These are phyloP conservation scores for Thalassiosira hispida DNA, from an alignment of 352 stramenopile species.

Conservation along the genomic window DNA sequence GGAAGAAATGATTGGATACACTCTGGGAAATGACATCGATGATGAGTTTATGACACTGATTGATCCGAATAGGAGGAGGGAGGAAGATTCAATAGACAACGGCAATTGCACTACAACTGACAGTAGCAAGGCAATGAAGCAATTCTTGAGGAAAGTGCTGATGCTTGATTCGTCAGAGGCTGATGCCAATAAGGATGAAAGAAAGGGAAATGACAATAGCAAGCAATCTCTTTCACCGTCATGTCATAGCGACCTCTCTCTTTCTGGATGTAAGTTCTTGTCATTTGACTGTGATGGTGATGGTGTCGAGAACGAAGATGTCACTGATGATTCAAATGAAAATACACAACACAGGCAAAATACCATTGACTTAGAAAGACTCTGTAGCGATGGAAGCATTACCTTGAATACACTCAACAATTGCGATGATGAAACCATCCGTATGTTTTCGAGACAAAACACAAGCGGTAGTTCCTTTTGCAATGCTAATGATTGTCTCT, in stretches of 20 bases:
- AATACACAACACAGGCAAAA: background rate
- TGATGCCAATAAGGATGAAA: slow-evolving; percentile 3
- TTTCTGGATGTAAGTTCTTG: slow-evolving; percentile 2
- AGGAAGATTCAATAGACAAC: background rate
- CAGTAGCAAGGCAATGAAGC: slow-evolving; percentile 1
- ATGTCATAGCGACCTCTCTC: slow-evolving; percentile 8
- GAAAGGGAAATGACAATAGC: background rate
- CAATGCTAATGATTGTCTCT: slow-evolving; percentile 21
- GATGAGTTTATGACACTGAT: slow-evolving; percentile 38
- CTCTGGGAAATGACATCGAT: slow-evolving; percentile 26
- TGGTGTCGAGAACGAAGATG: background rate
- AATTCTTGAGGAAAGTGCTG: slow-evolving; percentile 23
- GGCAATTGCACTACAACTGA: background rate
- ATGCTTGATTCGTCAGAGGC: slow-evolving; percentile 15
- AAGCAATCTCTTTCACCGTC: slow-evolving; percentile 8
- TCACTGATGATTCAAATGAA: background rate
- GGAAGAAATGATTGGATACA: slow-evolving; percentile 27
- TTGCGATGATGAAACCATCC: background rate
- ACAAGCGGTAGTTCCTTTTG: slow-evolving; percentile 3
- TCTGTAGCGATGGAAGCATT: slow-evolving; percentile 12
- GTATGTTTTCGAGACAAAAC: slow-evolving; percentile 9
- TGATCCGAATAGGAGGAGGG: slow-evolving; percentile 2
- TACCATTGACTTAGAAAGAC: slow-evolving; percentile 1
- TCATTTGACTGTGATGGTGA: slow-evolving; percentile 26
- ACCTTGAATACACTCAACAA: slow-evolving; percentile 27